These are phyloP conservation scores for Casaregolazyma lundiana DNA, from an alignment of 1,139 yeast genomes.

Conservation along the genomic window DNA sequence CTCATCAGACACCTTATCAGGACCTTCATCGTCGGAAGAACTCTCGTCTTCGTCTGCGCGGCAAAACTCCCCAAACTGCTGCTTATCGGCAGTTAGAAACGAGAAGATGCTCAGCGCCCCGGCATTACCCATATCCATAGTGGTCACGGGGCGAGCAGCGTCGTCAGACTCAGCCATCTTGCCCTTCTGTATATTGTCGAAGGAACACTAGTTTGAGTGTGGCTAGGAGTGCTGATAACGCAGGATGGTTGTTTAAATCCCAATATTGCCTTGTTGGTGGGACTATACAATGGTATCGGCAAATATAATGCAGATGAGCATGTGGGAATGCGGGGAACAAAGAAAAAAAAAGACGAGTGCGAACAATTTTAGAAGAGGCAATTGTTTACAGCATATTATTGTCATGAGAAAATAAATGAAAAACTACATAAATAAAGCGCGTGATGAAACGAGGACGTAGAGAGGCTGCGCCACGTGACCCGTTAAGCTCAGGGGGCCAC, in stretches of 20 bases:
- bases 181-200: too few species aligned
- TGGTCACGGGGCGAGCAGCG: not conserved
- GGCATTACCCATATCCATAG: conserved; percentile 6
- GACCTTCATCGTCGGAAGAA: conserved; percentile 19
- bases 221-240: too few species aligned
- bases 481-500: too few species aligned
- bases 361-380: not conserved
- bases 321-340: not conserved
- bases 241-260: not conserved
- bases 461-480: too few species aligned
- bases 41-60: conserved; percentile 25
- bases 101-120: conserved; percentile 17
- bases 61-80: conserved; percentile 24
- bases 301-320: too few species aligned
- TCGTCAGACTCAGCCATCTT: not conserved
- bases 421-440: not conserved
- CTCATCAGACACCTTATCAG: conserved; percentile 12
- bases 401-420: not conserved
- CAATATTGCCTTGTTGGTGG: too few species aligned
- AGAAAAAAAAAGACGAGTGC: not conserved
- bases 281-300: too few species aligned
- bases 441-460: not conserved
- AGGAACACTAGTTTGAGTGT: too few species aligned
- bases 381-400: not conserved
- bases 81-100: conserved; percentile 23